A percentile compares a stretch with the other conserved stretches of the same genome.
Conservation (phyloP, 2,329 filamentous ascomycete species). For the Xylaria sp. region DNA sequence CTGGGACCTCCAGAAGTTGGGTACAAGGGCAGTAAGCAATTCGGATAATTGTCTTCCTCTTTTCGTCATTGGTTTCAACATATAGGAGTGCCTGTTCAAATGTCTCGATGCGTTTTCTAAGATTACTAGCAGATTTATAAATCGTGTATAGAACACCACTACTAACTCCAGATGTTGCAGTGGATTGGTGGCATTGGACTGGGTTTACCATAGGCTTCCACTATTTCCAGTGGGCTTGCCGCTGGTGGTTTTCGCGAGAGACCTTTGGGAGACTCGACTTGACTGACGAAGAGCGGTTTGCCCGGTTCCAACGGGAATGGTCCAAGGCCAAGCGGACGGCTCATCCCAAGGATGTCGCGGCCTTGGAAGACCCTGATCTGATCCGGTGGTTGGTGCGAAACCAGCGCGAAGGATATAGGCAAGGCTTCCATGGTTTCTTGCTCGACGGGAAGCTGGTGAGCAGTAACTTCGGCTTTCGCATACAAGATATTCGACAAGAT, state of each 20-base stretch:
- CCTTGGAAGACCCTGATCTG: slow-evolving; percentile 25
- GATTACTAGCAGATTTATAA: not conserved
- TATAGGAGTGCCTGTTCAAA: not conserved
- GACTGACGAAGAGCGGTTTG: slow-evolving; percentile 24
- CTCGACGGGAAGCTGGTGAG: slow-evolving; percentile 20
- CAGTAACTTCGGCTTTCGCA: slow-evolving; percentile 27
- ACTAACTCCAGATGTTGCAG: slow-evolving; percentile 16
- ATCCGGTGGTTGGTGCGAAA: slow-evolving; percentile 26
- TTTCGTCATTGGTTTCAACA: not conserved
- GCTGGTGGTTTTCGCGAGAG: slow-evolving; percentile 32
- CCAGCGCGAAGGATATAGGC: slow-evolving; percentile 23
- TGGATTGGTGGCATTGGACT: slow-evolving; percentile 31
- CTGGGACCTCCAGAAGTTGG: slow-evolving; percentile 24
- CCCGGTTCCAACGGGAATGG: slow-evolving; percentile 29
- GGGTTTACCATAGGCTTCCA: slow-evolving; percentile 29
- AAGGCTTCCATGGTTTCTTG: slow-evolving; percentile 26
- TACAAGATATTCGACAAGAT: slow-evolving; percentile 31
- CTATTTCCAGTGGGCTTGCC: slow-evolving; percentile 24
- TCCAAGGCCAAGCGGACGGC: slow-evolving; percentile 18
- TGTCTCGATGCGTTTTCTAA: not conserved
- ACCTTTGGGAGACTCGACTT: slow-evolving; percentile 27
- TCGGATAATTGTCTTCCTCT: not conserved
- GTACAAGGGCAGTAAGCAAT: slow-evolving; percentile 24
- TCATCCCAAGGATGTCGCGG: slow-evolving; percentile 25
- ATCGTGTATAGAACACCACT: not conserved